A percentile compares a stretch with the other conserved stretches of the same genome.
These are phyloP conservation scores for Psilocybe sp. DNA, from an alignment of 768 basidiomycete species.

Conservation along the genomic window DNA sequence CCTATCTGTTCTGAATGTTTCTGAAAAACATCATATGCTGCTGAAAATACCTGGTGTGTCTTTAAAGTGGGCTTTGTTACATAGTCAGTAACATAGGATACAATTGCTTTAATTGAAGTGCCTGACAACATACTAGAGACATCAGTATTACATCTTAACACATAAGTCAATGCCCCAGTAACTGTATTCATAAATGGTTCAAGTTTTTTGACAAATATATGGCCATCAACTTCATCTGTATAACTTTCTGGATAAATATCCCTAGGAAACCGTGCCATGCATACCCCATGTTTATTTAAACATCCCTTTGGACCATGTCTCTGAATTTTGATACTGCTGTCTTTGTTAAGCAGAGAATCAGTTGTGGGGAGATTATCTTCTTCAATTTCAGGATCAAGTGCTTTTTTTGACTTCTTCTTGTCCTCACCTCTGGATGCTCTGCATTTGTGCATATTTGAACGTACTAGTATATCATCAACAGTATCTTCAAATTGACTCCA, in stretches of 20 bases:
- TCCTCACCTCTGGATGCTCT: not conserved
- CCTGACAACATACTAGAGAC: conserved; percentile 35
- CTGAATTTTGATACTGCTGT: not conserved
- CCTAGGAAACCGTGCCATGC: conserved; percentile 34
- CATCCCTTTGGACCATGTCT: conserved; percentile 17
- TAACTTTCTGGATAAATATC: conserved; percentile 12
- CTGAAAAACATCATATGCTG: conserved; percentile 21
- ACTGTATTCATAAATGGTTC: conserved; percentile 37
- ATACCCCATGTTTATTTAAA: conserved; percentile 26
- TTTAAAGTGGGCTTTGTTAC: conserved; percentile 38
- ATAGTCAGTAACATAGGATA: conserved; percentile 41
- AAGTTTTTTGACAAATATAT: conserved; percentile 26
- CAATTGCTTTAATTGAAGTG: conserved; percentile 34
- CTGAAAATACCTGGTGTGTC: conserved; percentile 34
- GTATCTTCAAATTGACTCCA: conserved; percentile 9
- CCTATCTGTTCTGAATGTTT: conserved; percentile 22
- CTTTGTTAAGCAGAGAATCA: not conserved
- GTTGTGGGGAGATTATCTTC: conserved; percentile 4
- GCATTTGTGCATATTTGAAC: conserved; percentile 29
- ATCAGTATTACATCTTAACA: conserved; percentile 36
- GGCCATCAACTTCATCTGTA: conserved; percentile 26
- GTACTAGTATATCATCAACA: conserved; percentile 26
- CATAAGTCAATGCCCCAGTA: conserved; percentile 26
- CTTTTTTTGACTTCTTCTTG: not conserved
- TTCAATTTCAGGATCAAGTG: not conserved